Evolutionary conservation across 805 yeast genomes (phyloP), one percentile per base, ranked within the genome.

Genomic region (Starmerella floris): DNA sequence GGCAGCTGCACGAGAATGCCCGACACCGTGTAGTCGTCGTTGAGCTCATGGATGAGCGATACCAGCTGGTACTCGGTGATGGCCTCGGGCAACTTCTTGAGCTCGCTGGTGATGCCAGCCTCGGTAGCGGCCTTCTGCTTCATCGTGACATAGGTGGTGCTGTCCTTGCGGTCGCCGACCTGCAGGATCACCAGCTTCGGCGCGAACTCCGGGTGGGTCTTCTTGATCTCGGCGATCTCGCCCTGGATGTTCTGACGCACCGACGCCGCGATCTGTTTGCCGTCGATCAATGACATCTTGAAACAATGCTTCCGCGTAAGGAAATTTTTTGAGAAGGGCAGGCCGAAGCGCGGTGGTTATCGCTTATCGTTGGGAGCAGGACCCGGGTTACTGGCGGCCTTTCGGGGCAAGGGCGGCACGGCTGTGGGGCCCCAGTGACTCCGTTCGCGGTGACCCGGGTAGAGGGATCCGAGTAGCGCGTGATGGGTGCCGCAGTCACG

Each of bases 1-100:
- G 98, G 98, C 51, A 88, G 71, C 66, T 87, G 98, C 43, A 88
- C 79, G 48, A 88, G 69, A 23, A 88, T 67, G 39, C 98, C 98
- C 60, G 88, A 83, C 35, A 84, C 84, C 13, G 70, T 58, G 30
- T 76, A 73, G 62, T 85, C 93, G 41, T 73, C 69, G 60, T 88
- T 88, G 54, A 87, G 69, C 11, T 62, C 61, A 32, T 72, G 70
- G 40, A 88, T 73, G 46, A 70, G 68, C 31, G 69, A 67, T 35
- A 87, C 63, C 20, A 66, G 55, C 45, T 72, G 77, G 26, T 64
- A 67, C 62, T 87, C 79, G 10, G 77, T 49, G 41, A 77, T 72
- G 28, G 68, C 64, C 40, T 74, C 84, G 30, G 76, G 75, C 47
- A 83, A 72, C 50, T 76, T 77, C 51, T 78, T 59, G 45, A 83